Percentiles rank a stretch among this genome's conserved stretches.
These are phyloP conservation scores for cucumber (Cucumis sativus) DNA, from an alignment of 306 rosid species.

Conservation along the genomic window Cucumber_9930_V3 NC_026659.2:2061501-2062000, in stretches of 20 bases:
- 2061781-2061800: constrained; percentile 18
- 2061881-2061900: background rate
- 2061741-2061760: constrained; percentile 5
- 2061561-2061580: constrained; percentile 30
- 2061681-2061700: constrained; percentile 18
- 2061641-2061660: constrained; percentile 30
- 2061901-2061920: background rate
- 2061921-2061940: no score
- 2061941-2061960: no score
- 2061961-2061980: no score
- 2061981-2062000: no score
- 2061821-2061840: background rate
- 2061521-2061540: constrained; percentile 22
- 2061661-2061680: constrained; percentile 23
- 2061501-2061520: background rate
- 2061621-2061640: constrained; percentile 29
- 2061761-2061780: constrained; percentile 13
- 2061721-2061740: constrained; percentile 15
- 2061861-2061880: background rate
- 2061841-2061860: background rate
- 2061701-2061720: constrained; percentile 19
- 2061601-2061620: constrained; percentile 21
- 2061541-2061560: constrained; percentile 25
- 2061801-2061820: background rate
- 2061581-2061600: constrained; percentile 34